These are phyloP conservation scores for Trichopus zeylanicus DNA, from an alignment of 116 monocot species.

Conservation along the genomic window DNA sequence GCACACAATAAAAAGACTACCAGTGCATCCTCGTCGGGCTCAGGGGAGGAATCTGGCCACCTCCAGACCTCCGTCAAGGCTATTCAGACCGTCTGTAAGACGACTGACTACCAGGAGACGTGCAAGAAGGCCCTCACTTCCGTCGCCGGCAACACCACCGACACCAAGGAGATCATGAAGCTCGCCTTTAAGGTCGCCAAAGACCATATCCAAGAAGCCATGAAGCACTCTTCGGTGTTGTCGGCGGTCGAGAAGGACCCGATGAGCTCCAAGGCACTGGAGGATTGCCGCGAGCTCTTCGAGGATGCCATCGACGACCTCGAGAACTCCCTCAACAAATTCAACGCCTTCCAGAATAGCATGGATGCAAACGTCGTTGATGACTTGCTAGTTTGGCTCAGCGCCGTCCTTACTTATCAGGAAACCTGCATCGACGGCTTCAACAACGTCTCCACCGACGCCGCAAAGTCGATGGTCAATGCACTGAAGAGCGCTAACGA, in stretches of 20 bases:
- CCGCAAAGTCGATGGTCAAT: constrained; percentile 36
- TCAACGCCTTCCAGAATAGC: constrained; percentile 19
- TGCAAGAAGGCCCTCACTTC: constrained; percentile 28
- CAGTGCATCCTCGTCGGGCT: background rate
- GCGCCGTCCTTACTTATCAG: constrained; percentile 54
- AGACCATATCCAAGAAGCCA: constrained; percentile 16
- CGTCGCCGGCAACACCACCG: constrained; percentile 35
- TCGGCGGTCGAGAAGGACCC: constrained; percentile 22
- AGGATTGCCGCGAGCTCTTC: constrained; percentile 42
- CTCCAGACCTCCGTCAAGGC: constrained; percentile 31
- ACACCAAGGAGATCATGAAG: constrained; percentile 29
- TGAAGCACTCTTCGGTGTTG: constrained; percentile 32
- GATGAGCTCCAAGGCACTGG: constrained; percentile 14
- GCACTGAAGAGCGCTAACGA: constrained; percentile 46
- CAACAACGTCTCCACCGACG: constrained; percentile 33
- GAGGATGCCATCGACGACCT: constrained; percentile 56
- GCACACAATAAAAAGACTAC: background rate
- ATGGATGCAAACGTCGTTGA: constrained; percentile 24
- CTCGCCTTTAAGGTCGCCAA: constrained; percentile 30
- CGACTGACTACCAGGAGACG: constrained; percentile 41
- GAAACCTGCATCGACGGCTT: constrained; percentile 76
- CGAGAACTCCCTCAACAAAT: constrained; percentile 28
- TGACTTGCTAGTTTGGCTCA: constrained; percentile 59
- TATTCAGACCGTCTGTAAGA: constrained; percentile 42
- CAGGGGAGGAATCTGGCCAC: background rate